phyloP scores from a whole-genome alignment of 1,284 basidiomycete species.

The Microbotryum violaceum region DNA sequence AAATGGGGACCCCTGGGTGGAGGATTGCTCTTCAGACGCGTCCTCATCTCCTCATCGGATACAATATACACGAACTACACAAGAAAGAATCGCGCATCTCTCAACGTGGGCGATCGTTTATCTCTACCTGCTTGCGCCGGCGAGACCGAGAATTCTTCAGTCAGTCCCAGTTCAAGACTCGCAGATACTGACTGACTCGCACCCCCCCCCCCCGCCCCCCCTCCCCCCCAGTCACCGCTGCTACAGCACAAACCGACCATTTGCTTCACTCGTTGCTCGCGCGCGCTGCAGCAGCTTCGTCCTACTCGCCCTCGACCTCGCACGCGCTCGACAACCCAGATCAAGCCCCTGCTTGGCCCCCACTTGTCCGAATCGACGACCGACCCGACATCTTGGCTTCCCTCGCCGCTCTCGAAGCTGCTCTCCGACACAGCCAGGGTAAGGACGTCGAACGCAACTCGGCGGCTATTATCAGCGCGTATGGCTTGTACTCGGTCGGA shows the following conservation, averaged over 20 bases:
- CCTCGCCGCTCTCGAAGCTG: constrained; percentile 2
- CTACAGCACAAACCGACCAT: constrained; percentile 8
- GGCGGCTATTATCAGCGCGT: constrained; percentile 12
- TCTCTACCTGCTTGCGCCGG: too few relatives aligned
- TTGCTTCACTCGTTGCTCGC: constrained; percentile 6
- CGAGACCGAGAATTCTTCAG: too few relatives aligned
- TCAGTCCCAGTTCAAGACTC: too few relatives aligned
- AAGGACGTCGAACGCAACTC: constrained; percentile 2
- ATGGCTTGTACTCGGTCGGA: constrained; percentile 11
- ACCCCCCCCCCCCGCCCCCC: too few relatives aligned
- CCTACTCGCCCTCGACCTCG: background rate
- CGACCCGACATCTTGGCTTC: background rate
- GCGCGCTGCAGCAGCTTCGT: background rate
- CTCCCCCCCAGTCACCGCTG: background rate
- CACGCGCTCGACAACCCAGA: background rate
- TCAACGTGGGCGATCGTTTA: too few relatives aligned
- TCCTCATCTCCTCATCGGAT: too few relatives aligned
- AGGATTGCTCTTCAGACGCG: too few relatives aligned
- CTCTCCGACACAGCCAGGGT: background rate
- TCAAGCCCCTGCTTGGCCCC: constrained; percentile 3
- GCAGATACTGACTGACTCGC: background rate
- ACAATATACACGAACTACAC: too few relatives aligned
- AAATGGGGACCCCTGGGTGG: too few relatives aligned
- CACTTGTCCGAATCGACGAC: background rate
- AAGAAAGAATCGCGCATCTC: too few relatives aligned